Conservation (phyloP, 1,139 yeast genomes). For the Hyphopichia fennica region DNA sequence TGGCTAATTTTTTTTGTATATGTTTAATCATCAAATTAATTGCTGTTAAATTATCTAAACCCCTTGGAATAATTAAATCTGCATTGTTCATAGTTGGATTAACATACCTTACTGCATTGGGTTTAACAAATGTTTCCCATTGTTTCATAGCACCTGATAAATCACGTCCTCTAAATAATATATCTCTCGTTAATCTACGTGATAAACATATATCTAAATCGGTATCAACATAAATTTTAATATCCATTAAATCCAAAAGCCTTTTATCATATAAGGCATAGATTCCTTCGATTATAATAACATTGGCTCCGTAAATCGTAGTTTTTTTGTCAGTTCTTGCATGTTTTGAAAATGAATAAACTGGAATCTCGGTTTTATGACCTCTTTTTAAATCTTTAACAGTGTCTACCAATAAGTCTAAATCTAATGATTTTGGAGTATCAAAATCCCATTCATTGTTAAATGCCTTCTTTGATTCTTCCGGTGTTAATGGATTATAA, state of each 20-base stretch:
- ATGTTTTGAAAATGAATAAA: conserved; percentile 79
- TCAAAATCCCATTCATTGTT: conserved; percentile 77
- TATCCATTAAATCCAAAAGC: conserved; percentile 72
- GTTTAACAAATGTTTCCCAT: conserved; percentile 90
- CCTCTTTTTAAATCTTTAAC: conserved; percentile 63
- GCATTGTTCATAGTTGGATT: conserved; percentile 80
- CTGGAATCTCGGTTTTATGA: conserved; percentile 67
- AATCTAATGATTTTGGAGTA: conserved; percentile 76
- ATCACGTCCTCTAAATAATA: conserved; percentile 82
- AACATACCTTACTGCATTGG: conserved; percentile 78
- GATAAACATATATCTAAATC: conserved; percentile 91
- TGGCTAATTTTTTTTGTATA: conserved; percentile 66
- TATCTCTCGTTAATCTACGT: conserved; percentile 83
- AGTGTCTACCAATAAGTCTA: conserved; percentile 67
- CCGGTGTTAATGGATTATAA: conserved; percentile 68
- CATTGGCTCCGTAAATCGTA: conserved; percentile 93
- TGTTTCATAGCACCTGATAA: conserved; percentile 78
- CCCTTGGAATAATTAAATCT: conserved; percentile 85
- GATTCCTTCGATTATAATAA: conserved; percentile 87
- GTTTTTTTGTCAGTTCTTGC: conserved; percentile 66
- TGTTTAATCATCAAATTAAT: conserved; percentile 78
- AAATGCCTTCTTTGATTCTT: conserved; percentile 65
- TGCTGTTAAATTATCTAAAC: conserved; percentile 79
- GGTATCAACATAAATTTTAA: conserved; percentile 89
- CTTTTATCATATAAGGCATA: conserved; percentile 77